Evolutionary conservation across 352 stramenopile genomes (phyloP).

Genomic region (Globisporangium acanthophoron): DNA sequence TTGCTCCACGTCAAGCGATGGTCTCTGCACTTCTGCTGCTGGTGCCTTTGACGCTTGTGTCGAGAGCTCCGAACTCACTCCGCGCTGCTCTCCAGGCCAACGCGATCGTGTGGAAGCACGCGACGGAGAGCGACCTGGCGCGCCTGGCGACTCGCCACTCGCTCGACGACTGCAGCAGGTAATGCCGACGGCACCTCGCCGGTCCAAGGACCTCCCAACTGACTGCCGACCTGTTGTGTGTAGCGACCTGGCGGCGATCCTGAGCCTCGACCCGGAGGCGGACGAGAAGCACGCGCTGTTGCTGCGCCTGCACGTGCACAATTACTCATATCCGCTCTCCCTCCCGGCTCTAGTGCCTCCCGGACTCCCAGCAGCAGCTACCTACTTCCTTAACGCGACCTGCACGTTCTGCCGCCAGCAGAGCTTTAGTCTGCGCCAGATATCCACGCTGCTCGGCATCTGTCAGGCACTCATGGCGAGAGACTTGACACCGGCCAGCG

Average conservation of each 20-base stretch:
- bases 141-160: constrained; percentile 30
- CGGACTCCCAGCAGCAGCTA: neutral
- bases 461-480: constrained; percentile 56
- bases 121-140: constrained; percentile 32
- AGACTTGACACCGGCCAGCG: constrained; percentile 42
- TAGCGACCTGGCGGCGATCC: constrained; percentile 45
- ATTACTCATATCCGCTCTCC: constrained; percentile 55
- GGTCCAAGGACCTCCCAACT: neutral
- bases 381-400: neutral
- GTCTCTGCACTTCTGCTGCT: neutral
- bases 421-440: constrained; percentile 47
- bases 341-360: neutral
- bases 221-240: neutral
- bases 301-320: constrained; percentile 50
- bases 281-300: constrained; percentile 41
- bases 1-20: no score
- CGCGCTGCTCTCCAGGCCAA: constrained; percentile 27
- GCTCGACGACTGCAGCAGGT: constrained; percentile 60
- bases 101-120: constrained; percentile 55
- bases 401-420: constrained; percentile 63
- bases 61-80: neutral
- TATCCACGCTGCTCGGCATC: constrained; percentile 65
- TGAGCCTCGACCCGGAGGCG: constrained; percentile 27
- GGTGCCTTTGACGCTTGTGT: neutral
- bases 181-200: neutral